These are phyloP conservation scores for Dipodascopsis tothii DNA, from an alignment of 805 yeast genomes.

Conservation along the genomic window DNA sequence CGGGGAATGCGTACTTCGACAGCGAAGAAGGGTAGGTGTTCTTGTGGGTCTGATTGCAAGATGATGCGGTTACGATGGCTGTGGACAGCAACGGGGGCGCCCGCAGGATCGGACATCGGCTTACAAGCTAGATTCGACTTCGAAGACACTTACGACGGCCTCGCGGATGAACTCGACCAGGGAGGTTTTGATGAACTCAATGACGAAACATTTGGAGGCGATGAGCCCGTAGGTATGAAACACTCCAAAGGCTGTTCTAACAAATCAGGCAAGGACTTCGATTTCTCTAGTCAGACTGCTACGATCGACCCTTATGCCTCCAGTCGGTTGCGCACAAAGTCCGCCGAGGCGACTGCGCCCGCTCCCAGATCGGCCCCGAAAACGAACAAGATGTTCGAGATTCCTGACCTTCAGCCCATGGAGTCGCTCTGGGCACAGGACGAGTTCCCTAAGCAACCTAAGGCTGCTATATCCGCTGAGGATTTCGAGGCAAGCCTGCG, in stretches of 20 bases:
- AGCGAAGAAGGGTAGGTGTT: not conserved
- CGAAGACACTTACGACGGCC: constrained; percentile 76
- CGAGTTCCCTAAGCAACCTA: not conserved
- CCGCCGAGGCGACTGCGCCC: no score
- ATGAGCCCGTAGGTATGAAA: constrained; percentile 35
- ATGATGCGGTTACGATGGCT: not conserved
- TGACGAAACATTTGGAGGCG: constrained; percentile 68
- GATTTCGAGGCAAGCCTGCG: no score
- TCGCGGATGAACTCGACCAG: constrained; percentile 55
- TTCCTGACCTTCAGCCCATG: constrained; percentile 51
- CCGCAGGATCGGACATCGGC: not conserved
- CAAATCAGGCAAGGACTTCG: constrained; percentile 47
- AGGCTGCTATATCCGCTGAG: no score
- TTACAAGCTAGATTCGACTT: constrained; percentile 48
- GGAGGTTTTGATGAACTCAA: constrained; percentile 76
- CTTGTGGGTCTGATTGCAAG: not conserved
- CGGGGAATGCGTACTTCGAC: constrained; percentile 7
- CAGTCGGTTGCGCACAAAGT: no score
- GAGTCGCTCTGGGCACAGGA: constrained; percentile 58
- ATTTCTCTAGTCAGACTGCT: constrained; percentile 44
- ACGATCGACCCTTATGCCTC: no score
- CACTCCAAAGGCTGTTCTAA: not conserved
- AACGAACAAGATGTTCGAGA: constrained; percentile 4
- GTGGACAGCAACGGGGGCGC: not conserved
- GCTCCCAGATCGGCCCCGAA: constrained; percentile 9